These are phyloP conservation scores for Salix suchowensis DNA, from an alignment of 345 rosid genomes.

Conservation along the genomic window DNA sequence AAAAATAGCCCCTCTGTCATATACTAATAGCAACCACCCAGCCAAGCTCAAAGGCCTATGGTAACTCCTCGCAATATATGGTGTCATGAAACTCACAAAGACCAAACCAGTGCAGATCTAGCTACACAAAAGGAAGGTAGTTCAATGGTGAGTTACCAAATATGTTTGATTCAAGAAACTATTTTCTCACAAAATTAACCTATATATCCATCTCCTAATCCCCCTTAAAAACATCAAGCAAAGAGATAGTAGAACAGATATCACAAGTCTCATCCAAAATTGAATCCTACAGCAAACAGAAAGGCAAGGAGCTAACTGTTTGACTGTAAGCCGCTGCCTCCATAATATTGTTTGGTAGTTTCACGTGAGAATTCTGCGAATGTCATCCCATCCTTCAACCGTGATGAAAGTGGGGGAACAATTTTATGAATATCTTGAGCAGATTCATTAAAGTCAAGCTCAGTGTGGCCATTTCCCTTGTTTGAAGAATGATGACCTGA, in stretches of 20 bases:
- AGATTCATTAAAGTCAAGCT: constrained; percentile 24
- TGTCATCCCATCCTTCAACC: constrained; percentile 83
- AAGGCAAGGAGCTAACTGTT: constrained; percentile 29
- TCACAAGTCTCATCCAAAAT: constrained; percentile 1
- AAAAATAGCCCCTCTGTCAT: background rate
- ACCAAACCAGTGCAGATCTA: background rate
- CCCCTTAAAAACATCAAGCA: background rate
- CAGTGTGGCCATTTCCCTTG: constrained; percentile 12
- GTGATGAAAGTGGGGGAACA: constrained; percentile 65
- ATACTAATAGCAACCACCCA: background rate
- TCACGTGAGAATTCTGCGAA: constrained; percentile 81
- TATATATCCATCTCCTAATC: background rate
- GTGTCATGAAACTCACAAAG: background rate
- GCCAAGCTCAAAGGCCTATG: too few species aligned
- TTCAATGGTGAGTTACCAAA: background rate
- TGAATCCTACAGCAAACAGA: background rate
- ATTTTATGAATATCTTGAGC: constrained; percentile 34
- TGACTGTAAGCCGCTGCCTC: constrained; percentile 78
- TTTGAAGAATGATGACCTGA: constrained; percentile 13
- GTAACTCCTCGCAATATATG: background rate
- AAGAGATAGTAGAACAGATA: background rate
- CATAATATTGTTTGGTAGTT: constrained; percentile 82
- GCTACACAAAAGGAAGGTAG: background rate
- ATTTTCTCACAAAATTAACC: background rate
- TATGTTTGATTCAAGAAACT: background rate